These are phyloP conservation scores for Ceratocystis papillata DNA, from an alignment of 2,329 filamentous ascomycete genomes.

Conservation along the genomic window DNA sequence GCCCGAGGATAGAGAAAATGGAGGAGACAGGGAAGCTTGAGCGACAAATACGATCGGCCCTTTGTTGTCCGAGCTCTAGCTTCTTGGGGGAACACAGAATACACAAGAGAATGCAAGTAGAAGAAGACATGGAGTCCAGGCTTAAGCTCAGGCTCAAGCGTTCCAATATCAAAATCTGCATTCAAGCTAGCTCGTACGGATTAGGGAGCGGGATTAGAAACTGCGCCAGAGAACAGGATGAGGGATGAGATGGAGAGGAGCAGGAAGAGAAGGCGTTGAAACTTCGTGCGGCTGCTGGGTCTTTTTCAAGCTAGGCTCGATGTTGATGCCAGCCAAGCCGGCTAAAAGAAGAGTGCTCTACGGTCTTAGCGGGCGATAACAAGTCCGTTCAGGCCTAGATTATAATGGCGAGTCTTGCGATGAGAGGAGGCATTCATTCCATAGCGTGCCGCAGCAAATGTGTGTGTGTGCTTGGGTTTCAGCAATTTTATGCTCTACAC, in stretches of 20 bases:
- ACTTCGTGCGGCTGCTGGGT: neutral
- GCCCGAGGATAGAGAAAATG: neutral
- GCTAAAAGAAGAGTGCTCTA: neutral
- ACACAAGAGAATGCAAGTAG: neutral
- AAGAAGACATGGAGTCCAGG: neutral
- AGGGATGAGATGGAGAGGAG: neutral
- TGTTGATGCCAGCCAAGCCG: neutral
- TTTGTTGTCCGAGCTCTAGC: neutral
- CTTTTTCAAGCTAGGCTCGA: neutral
- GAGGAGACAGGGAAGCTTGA: neutral
- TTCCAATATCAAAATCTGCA: neutral
- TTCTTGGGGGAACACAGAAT: neutral
- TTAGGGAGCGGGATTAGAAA: neutral
- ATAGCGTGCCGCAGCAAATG: neutral
- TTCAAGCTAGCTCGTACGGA: neutral
- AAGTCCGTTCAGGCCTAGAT: neutral
- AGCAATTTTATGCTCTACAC: too few relatives aligned
- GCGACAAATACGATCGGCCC: conserved; percentile 10
- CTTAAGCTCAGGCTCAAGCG: neutral
- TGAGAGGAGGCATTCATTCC: too few relatives aligned
- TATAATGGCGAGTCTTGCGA: too few relatives aligned
- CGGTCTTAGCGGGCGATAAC: neutral
- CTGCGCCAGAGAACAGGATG: neutral
- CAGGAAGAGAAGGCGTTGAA: conserved; percentile 4
- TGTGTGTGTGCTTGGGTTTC: neutral